Evolutionary conservation across 768 basidiomycete species (phyloP).

Genomic region (Tubosaeta sp.): DNA sequence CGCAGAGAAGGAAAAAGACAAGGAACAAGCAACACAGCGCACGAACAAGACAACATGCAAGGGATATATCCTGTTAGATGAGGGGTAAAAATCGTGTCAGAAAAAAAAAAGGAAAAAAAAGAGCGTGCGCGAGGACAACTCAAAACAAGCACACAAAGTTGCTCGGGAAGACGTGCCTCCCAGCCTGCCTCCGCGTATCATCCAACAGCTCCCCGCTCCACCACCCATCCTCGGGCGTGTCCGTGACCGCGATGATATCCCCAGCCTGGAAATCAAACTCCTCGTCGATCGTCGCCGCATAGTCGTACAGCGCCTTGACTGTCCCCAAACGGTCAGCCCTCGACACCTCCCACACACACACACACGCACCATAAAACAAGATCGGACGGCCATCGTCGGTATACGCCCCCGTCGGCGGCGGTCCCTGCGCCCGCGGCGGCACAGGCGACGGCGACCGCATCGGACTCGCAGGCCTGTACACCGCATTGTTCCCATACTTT

Average conservation of each 20-base stretch:
- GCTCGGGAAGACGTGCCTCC: slow-evolving; percentile 80
- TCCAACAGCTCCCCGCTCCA: slow-evolving; percentile 91
- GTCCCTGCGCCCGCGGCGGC: slow-evolving; percentile 32
- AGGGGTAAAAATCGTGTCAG: background rate
- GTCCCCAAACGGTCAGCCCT: background rate
- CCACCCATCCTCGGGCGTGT: slow-evolving; percentile 96
- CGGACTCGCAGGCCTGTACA: slow-evolving; percentile 44
- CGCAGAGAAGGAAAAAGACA: background rate
- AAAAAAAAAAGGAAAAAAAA: background rate
- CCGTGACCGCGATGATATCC: slow-evolving; percentile 93
- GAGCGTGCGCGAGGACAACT: background rate
- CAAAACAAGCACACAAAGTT: slow-evolving; percentile 83
- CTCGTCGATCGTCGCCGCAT: slow-evolving; percentile 77
- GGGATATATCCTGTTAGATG: slow-evolving; percentile 10
- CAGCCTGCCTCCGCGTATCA: slow-evolving; percentile 63
- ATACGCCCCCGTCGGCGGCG: slow-evolving; percentile 64
- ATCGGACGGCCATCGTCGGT: slow-evolving; percentile 81
- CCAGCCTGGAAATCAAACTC: slow-evolving; percentile 96
- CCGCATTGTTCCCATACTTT: slow-evolving; percentile 23
- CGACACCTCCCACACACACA: background rate
- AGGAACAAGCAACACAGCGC: background rate
- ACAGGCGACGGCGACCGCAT: slow-evolving; percentile 50
- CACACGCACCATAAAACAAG: slow-evolving; percentile 77
- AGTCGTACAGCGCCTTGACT: slow-evolving; percentile 92
- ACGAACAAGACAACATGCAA: background rate